Evolutionary conservation across 2,329 filamentous ascomycete genomes (phyloP).

Genomic region (Fusarium tricinctum): DNA sequence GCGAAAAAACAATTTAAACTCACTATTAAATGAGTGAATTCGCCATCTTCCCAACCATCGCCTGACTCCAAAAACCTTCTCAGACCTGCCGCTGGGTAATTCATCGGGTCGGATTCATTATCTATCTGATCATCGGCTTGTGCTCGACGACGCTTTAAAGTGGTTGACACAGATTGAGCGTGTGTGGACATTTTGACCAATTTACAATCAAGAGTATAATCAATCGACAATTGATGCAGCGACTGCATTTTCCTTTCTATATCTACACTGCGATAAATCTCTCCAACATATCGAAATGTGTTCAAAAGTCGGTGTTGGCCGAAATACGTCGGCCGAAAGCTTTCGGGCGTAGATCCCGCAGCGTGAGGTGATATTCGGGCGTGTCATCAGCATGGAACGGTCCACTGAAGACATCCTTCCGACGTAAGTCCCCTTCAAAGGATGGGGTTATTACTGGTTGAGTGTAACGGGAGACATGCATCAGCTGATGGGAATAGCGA

Average conservation of each 20-base stretch:
- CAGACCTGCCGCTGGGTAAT: neutral
- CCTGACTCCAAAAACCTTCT: neutral
- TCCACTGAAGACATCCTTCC: neutral
- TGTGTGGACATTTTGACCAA: neutral
- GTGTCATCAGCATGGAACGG: neutral
- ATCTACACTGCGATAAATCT: neutral
- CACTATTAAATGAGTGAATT: neutral
- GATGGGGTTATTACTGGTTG: neutral
- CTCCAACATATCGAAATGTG: neutral
- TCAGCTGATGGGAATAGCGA: conserved; percentile 3
- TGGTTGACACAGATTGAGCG: neutral
- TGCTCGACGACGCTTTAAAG: neutral
- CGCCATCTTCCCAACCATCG: neutral
- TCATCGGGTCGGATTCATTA: neutral
- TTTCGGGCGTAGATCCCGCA: conserved; percentile 22
- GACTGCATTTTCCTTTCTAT: neutral
- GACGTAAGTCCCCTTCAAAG: neutral
- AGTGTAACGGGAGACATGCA: neutral
- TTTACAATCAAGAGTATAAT: neutral
- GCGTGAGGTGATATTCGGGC: neutral
- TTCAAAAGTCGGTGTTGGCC: conserved; percentile 31
- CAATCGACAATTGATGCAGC: neutral
- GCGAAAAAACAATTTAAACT: neutral
- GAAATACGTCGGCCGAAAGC: conserved; percentile 36
- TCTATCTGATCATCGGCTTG: conserved; percentile 1